Evolutionary conservation across 176 grass and related monocot species (phyloP).

Genomic region (Olyra latifolia): DNA sequence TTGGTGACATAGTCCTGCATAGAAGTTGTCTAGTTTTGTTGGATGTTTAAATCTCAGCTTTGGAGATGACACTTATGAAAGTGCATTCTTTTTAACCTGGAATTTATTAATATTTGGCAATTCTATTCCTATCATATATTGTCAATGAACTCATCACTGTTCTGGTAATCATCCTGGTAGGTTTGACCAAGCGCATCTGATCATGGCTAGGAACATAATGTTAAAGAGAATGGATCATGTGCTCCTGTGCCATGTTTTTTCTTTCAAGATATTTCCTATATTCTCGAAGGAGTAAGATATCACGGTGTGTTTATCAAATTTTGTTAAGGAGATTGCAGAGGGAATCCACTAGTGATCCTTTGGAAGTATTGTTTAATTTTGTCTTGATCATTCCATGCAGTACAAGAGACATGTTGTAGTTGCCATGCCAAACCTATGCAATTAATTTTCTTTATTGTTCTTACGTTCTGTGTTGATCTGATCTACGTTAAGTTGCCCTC

Average conservation of each 20-base stretch:
- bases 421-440: background rate
- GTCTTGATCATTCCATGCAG: background rate
- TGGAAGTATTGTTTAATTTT: background rate
- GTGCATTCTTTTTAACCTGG: background rate
- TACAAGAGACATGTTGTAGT: background rate
- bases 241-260: slow-evolving; percentile 24
- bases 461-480: background rate
- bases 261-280: slow-evolving; percentile 9
- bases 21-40: background rate
- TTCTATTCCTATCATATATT: background rate
- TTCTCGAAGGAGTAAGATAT: background rate
- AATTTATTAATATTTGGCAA: background rate
- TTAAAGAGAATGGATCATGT: slow-evolving; percentile 37
- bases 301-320: background rate
- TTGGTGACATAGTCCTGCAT: background rate
- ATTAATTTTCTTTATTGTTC: background rate
- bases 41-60: background rate
- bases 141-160: slow-evolving; percentile 24
- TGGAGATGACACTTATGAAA: background rate
- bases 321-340: slow-evolving; percentile 6
- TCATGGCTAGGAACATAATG: slow-evolving; percentile 40
- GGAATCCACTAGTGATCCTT: background rate
- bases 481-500: background rate
- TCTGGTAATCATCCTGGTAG: slow-evolving; percentile 55
- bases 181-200: slow-evolving; percentile 83